These are phyloP conservation scores for Lichtheimia ramosa DNA, from an alignment of 371 early-diverging fungal genomes.

Conservation along the genomic window DNA sequence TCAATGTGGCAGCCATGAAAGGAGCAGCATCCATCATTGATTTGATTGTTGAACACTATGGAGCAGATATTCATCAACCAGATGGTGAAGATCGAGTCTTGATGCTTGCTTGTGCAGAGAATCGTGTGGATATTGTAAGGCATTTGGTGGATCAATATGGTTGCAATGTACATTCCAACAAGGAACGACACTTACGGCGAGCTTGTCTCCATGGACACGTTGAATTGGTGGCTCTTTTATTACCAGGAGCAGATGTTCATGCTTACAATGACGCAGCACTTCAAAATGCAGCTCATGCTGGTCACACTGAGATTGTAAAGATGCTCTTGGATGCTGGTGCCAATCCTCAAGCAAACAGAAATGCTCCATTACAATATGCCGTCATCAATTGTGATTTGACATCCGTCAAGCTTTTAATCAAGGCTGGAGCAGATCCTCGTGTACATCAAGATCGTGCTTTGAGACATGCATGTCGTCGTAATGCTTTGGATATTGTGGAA, in stretches of 20 bases:
- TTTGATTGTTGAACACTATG: conserved; percentile 18
- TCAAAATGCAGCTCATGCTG: conserved; percentile 33
- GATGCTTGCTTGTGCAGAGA: conserved; percentile 27
- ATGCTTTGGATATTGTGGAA: neutral
- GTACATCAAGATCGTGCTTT: conserved; percentile 26
- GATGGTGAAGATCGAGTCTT: conserved; percentile 18
- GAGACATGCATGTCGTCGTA: conserved; percentile 17
- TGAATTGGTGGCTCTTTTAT: conserved; percentile 56
- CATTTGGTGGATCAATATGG: conserved; percentile 21
- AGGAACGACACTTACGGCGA: conserved; percentile 27
- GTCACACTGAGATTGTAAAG: conserved; percentile 19
- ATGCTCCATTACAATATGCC: conserved; percentile 25
- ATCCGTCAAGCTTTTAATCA: conserved; percentile 16
- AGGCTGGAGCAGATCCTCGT: conserved; percentile 26
- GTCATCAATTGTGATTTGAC: conserved; percentile 12
- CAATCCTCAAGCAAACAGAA: conserved; percentile 23
- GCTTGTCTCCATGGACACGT: conserved; percentile 60
- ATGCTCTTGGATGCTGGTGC: conserved; percentile 32
- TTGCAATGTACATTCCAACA: conserved; percentile 21
- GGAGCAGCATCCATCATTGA: conserved; percentile 31
- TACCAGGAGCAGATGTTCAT: conserved; percentile 55
- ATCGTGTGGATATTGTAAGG: conserved; percentile 26
- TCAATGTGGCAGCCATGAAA: conserved; percentile 28
- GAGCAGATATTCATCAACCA: conserved; percentile 19
- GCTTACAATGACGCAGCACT: conserved; percentile 36